Percentiles rank a stretch among this genome's conserved stretches.
These are phyloP conservation scores for Hydnum rufescens DNA, from an alignment of 768 basidiomycete genomes.

Conservation along the genomic window DNA sequence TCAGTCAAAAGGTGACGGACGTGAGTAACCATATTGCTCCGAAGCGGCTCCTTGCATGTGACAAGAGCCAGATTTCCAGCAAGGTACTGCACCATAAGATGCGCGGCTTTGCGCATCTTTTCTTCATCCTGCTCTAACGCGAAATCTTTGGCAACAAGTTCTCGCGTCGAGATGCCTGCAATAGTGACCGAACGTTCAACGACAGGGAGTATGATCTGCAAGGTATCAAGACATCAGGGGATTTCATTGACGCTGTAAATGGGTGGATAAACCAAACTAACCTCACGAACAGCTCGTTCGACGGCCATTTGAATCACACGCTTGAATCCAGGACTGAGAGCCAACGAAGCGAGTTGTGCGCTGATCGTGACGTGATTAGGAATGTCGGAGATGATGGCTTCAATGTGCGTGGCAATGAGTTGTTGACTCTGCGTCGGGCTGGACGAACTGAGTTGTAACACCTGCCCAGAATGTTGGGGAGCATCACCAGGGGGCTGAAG, in stretches of 20 bases:
- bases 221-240: background rate
- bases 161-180: slow-evolving; percentile 90
- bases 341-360: slow-evolving; percentile 51
- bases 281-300: slow-evolving; percentile 88
- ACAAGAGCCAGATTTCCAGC: slow-evolving; percentile 92
- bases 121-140: slow-evolving; percentile 82
- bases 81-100: slow-evolving; percentile 91
- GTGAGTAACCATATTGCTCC: slow-evolving; percentile 77
- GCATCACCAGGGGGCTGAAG: slow-evolving; percentile 32
- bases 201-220: slow-evolving; percentile 86
- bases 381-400: slow-evolving; percentile 53
- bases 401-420: slow-evolving; percentile 56
- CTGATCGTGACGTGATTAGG: slow-evolving; percentile 58
- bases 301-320: slow-evolving; percentile 79
- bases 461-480: background rate
- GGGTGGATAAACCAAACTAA: slow-evolving; percentile 19
- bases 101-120: slow-evolving; percentile 77
- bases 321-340: slow-evolving; percentile 69
- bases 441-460: slow-evolving; percentile 2
- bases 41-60: slow-evolving; percentile 93
- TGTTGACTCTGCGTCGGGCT: slow-evolving; percentile 46
- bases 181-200: slow-evolving; percentile 97
- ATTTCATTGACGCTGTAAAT: background rate
- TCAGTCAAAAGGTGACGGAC: slow-evolving; percentile 67
- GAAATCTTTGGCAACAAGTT: slow-evolving; percentile 90